Base-by-base conservation (phyloP, 352 stramenopile species). In the Globisporangium nagaii region DNA sequence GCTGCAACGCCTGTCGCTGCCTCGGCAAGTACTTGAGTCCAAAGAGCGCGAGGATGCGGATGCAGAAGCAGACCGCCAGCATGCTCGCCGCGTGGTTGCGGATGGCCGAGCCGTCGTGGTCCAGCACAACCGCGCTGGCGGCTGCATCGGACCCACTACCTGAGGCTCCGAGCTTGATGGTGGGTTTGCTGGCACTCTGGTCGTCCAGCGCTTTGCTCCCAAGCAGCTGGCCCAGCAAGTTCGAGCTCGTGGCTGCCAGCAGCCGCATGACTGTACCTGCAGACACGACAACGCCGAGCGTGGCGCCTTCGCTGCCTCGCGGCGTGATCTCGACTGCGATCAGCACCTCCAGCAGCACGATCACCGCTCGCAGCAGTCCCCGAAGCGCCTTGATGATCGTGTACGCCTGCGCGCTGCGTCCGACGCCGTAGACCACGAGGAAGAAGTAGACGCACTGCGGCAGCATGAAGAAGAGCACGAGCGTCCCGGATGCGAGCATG, bases 261-360 rank as follows among this genome's bases (percentile, higher is more conserved):
- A 86, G 47, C 17, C 73, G 47, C 68, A 82, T 78, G 52, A 80
- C 79, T 12, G 58, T 71, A 12, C 65, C 66, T 58, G 82, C 71
- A 0, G 79, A 86, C 28, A 79, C 66, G 49, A 89, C 52, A 9
- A 81, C 46, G 7, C 79, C 79, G 0, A 84, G 40, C 7, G 78
- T 74, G 4, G 75, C 71, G 8, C 78, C 78, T 70, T 88, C 78
- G 19, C 65, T 73, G 25, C 69, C 71, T 1, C 67, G 60, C 9
- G 72, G 73, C 9, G 75, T 70, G 34, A 86, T 84, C 59, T 88
- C 78, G 1, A 79, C 65, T 1, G 62, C 62, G 27, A 83, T 54
- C 12, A 60, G 57, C 10, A 71, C 54, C 36, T 81, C 61, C 19
- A 86, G 5, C 1, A 77, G 59, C 11, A 84, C 43, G 8, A 84